Percentiles rank a stretch among this genome's conserved stretches.
These are phyloP conservation scores for Ascochyta clinopodiicola DNA, from an alignment of 2,329 filamentous ascomycete genomes.

Conservation along the genomic window DNA sequence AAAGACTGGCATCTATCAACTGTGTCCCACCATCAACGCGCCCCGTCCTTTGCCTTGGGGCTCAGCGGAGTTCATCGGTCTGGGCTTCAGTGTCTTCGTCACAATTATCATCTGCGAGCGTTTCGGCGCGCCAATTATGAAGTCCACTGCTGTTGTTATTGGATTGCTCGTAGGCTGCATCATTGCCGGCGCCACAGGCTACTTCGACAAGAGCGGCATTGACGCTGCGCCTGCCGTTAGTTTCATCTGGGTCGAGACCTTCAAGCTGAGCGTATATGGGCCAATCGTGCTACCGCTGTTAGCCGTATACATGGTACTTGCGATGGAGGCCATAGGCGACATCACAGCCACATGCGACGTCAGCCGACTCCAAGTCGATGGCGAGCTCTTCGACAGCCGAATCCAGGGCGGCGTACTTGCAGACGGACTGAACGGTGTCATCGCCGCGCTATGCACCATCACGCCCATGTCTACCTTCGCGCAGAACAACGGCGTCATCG, in stretches of 20 bases:
- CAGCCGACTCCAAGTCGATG: constrained; percentile 75
- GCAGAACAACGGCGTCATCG: constrained; percentile 86
- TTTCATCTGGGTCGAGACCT: constrained; percentile 82
- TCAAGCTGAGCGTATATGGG: constrained; percentile 73
- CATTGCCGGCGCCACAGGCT: constrained; percentile 77
- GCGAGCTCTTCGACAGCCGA: constrained; percentile 73
- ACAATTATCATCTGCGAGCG: constrained; percentile 82
- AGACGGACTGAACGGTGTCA: constrained; percentile 76
- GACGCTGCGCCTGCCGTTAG: constrained; percentile 72
- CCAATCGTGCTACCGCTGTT: constrained; percentile 76
- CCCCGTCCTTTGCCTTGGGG: constrained; percentile 79
- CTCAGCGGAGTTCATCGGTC: constrained; percentile 76
- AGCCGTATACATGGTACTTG: constrained; percentile 68
- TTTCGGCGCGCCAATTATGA: constrained; percentile 85
- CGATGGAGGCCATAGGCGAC: constrained; percentile 81
- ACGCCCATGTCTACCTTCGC: constrained; percentile 82
- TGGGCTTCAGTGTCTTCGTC: constrained; percentile 80
- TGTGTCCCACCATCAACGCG: constrained; percentile 67
- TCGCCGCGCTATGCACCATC: constrained; percentile 79
- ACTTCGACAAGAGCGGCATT: constrained; percentile 77
- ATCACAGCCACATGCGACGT: constrained; percentile 85
- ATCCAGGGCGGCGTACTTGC: constrained; percentile 82
- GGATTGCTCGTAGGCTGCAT: constrained; percentile 79
- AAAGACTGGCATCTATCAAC: constrained; percentile 61
- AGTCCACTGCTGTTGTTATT: constrained; percentile 76